phyloP scores from a whole-genome alignment of 257 asterid genomes.

The Scutellaria galericulata region DNA sequence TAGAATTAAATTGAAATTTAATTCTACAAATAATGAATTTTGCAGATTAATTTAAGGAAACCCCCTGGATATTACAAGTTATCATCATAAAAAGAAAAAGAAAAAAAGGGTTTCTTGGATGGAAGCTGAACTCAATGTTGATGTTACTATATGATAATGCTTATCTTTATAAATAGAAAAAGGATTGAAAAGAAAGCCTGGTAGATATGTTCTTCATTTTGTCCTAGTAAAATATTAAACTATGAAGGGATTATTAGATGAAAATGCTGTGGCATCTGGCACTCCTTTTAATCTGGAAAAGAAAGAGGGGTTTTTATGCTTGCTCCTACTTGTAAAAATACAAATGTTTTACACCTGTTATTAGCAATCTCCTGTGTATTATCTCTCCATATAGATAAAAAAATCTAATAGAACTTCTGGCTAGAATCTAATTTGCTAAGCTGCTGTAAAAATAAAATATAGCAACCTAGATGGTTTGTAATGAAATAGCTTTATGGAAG shows the following conservation, averaged over 20 bases:
- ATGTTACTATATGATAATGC: background rate
- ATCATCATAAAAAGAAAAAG: background rate
- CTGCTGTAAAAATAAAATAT: too few species aligned
- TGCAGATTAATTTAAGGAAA: background rate
- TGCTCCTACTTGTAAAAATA: background rate
- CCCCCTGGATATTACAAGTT: background rate
- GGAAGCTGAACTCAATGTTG: conserved; percentile 12
- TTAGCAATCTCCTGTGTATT: too few species aligned
- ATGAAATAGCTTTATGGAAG: too few species aligned
- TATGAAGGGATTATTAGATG: background rate
- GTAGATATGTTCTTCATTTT: background rate
- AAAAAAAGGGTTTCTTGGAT: conserved; percentile 7
- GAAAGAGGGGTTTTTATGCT: background rate
- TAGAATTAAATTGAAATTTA: background rate
- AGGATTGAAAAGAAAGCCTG: background rate
- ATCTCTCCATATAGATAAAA: too few species aligned
- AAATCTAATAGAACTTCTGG: too few species aligned
- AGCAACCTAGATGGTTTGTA: too few species aligned
- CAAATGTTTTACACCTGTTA: too few species aligned
- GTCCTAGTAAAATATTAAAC: background rate
- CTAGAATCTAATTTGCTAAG: too few species aligned
- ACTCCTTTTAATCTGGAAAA: too few species aligned
- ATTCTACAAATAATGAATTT: background rate
- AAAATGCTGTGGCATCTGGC: background rate
- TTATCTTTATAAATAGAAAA: background rate